These are phyloP conservation scores for Pseudozyma sp. DNA, from an alignment of 1,284 basidiomycete genomes.

Conservation along the genomic window DNA sequence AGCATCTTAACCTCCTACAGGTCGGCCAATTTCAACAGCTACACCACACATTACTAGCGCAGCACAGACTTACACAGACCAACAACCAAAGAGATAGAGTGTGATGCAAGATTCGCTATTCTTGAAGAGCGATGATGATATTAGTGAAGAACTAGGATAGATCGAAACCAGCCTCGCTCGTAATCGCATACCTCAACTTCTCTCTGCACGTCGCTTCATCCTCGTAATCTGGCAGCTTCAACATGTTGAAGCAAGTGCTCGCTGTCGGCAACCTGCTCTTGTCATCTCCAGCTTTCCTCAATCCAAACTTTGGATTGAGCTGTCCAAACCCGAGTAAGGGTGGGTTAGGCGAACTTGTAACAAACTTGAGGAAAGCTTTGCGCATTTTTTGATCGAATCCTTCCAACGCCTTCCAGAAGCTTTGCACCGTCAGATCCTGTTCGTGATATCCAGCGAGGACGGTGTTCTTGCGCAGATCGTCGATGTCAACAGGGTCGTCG, in stretches of 20 bases:
- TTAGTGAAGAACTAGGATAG: constrained; percentile 40
- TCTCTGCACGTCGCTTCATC: constrained; percentile 53
- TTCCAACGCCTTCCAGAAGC: constrained; percentile 65
- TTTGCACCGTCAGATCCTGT: constrained; percentile 61
- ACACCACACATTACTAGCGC: no score
- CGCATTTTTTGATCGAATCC: constrained; percentile 54
- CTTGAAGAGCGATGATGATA: not conserved
- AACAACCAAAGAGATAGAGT: no score
- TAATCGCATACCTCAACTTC: constrained; percentile 65
- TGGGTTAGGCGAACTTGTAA: constrained; percentile 66
- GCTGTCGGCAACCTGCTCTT: constrained; percentile 63
- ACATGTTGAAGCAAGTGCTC: constrained; percentile 66
- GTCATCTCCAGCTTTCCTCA: constrained; percentile 62
- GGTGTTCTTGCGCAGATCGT: constrained; percentile 61
- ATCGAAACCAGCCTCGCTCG: constrained; percentile 66
- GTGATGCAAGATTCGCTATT: no score
- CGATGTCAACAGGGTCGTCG: constrained; percentile 64
- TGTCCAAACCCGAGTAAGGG: constrained; percentile 66
- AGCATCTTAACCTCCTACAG: not conserved
- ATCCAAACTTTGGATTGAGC: constrained; percentile 64
- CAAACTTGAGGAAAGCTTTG: constrained; percentile 64
- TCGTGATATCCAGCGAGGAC: constrained; percentile 64
- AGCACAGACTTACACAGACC: no score
- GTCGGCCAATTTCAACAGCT: no score
- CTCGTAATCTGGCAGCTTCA: constrained; percentile 65